Evolutionary conservation across 441 rosid genomes (phyloP), one percentile per base, ranked within the genome.

Genomic region (Gossypium davidsonii): DNA sequence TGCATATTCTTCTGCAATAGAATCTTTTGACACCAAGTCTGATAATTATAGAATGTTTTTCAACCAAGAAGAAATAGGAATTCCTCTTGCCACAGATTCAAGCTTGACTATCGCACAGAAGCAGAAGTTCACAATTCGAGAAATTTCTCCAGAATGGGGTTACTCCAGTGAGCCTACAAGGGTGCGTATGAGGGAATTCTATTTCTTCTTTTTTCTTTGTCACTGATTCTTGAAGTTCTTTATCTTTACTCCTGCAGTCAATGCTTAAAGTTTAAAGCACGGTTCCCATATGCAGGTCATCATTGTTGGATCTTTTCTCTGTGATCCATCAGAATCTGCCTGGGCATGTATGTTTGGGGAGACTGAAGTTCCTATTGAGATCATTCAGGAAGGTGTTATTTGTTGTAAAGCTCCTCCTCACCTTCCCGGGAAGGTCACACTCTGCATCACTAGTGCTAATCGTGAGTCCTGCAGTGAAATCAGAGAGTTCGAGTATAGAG

Each of bases 271-370:
- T 67, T 61, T 74, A 48, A 76, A 69, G 12, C 63, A 31, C 67
- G 28, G 59, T 15, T 79, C 79, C 73, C 73, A 18, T 31, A 67
- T 85, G 88, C 92, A 95, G 99, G 91, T 95, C 72, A 78, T 95
- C 70, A 80, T 93, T 78, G 83, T 91, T 80, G 99, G 99, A 75
- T 86, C 94, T 72, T 95, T 95, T 87, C 90, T 88, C 28, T 91
- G 91, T 76, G 85, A 86, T 80, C 89, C 95, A 34, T 86, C 84
- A 42, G 88, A 87, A 80, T 85, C 90, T 74, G 67, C 77, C 28
- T 95, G 95, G 97, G 76, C 83, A 73, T 95, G 98, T 83, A 89
- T 93, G 98, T 91, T 95, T 85, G 99, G 97, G 63, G 91, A 85
- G 67, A 72, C 37, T 66, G 87, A 91, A 84, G 98, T 93, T 83